Percentiles rank a stretch among this genome's conserved stretches.
These are phyloP conservation scores for Emergomyces pasteurianus DNA, from an alignment of 2,329 filamentous ascomycete species.

Conservation along the genomic window DNA sequence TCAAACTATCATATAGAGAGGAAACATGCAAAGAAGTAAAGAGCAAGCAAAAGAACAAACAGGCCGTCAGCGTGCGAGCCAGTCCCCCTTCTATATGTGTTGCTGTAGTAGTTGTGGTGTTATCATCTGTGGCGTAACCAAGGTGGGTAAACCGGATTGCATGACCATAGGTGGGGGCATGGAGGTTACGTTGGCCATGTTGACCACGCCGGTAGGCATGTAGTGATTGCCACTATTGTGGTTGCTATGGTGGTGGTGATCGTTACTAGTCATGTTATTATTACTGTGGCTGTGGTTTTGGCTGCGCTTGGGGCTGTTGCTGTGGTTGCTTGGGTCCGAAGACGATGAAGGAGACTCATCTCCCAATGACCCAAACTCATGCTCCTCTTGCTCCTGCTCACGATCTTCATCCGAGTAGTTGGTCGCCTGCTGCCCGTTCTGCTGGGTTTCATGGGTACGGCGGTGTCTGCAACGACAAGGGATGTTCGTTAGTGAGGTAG, in stretches of 20 bases:
- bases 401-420: constrained; percentile 61
- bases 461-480: constrained; percentile 43
- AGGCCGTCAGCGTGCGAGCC: background rate
- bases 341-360: constrained; percentile 65
- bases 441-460: constrained; percentile 68
- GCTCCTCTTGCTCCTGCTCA: constrained; percentile 79
- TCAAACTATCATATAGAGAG: too few species aligned
- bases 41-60: background rate
- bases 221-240: constrained; percentile 7
- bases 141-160: constrained; percentile 27
- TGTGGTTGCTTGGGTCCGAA: background rate
- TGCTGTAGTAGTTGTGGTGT: constrained; percentile 32
- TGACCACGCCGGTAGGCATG: constrained; percentile 20
- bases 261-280: background rate
- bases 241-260: background rate
- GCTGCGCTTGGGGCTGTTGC: background rate
- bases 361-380: constrained; percentile 68
- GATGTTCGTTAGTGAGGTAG: background rate
- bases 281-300: background rate
- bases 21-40: too few species aligned
- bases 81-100: constrained; percentile 22
- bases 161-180: constrained; percentile 27
- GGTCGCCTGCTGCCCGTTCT: constrained; percentile 38
- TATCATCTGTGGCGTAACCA: constrained; percentile 32
- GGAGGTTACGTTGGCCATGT: constrained; percentile 24